Percentiles rank a stretch among this genome's conserved stretches.
These are phyloP conservation scores for Smittium culicis DNA, from an alignment of 371 early-diverging fungal species.

Conservation along the genomic window DNA sequence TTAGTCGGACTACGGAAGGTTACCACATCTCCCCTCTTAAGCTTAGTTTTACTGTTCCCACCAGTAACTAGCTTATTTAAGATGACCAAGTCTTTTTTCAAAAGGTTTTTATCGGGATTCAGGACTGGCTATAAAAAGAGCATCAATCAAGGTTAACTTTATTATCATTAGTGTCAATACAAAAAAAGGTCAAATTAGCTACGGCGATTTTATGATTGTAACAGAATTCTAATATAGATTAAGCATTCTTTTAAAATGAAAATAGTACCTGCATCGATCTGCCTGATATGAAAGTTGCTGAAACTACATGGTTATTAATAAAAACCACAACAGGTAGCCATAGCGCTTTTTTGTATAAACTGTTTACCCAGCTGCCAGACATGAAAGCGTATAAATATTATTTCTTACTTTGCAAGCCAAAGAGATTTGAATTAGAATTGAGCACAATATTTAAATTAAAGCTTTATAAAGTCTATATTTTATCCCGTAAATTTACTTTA, in stretches of 20 bases:
- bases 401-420: too few species aligned
- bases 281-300: constrained; percentile 26
- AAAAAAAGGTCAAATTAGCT: too few species aligned
- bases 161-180: too few species aligned
- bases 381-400: background rate
- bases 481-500: too few species aligned
- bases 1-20: constrained; percentile 55
- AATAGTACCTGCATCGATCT: constrained; percentile 31
- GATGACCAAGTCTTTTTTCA: constrained; percentile 58
- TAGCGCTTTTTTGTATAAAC: background rate
- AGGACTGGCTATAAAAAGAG: constrained; percentile 55
- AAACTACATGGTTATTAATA: constrained; percentile 22
- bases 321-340: constrained; percentile 19
- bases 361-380: background rate
- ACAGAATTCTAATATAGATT: background rate
- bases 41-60: constrained; percentile 28
- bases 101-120: constrained; percentile 68
- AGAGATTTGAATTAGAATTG: too few species aligned
- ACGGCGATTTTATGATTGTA: background rate
- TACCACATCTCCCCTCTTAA: constrained; percentile 66
- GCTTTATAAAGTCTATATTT: too few species aligned
- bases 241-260: background rate
- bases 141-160: too few species aligned
- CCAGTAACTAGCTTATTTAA: constrained; percentile 48
- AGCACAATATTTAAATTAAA: too few species aligned